Evolutionary conservation across 2,329 filamentous ascomycete genomes (phyloP).

Genomic region (Incumbomyces delicatus): DNA sequence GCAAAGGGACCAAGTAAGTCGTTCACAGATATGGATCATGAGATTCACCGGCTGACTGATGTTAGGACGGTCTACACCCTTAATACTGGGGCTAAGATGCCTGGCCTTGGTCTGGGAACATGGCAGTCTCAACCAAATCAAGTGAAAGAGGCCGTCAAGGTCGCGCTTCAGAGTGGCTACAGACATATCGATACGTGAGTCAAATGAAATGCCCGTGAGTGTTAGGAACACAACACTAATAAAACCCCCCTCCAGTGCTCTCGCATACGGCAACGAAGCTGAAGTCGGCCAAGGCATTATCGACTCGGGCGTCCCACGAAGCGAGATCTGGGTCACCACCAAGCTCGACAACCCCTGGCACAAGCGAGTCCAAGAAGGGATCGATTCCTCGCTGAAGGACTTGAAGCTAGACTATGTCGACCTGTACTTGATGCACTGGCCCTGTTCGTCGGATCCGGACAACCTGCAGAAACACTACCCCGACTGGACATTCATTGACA

Average conservation of each 20-base stretch:
- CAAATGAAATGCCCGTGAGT: background rate
- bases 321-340: conserved; percentile 63
- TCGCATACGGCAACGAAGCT: conserved; percentile 67
- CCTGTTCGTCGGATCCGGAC: conserved; percentile 22
- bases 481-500: conserved; percentile 77
- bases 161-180: conserved; percentile 58
- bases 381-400: conserved; percentile 51
- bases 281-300: conserved; percentile 58
- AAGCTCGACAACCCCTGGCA: conserved; percentile 76
- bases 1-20: conserved; percentile 7
- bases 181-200: conserved; percentile 59
- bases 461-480: conserved; percentile 50
- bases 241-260: conserved; percentile 36
- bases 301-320: conserved; percentile 54
- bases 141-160: conserved; percentile 61
- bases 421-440: conserved; percentile 57
- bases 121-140: conserved; percentile 66
- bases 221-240: background rate
- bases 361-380: conserved; percentile 52
- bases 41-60: background rate
- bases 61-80: conserved; percentile 23
- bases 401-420: conserved; percentile 58
- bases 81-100: conserved; percentile 30
- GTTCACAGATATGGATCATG: too few species aligned
- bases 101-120: conserved; percentile 65